phyloP scores from a whole-genome alignment of 2,329 filamentous ascomycete species.

The Elsinoe fawcettii region DNA sequence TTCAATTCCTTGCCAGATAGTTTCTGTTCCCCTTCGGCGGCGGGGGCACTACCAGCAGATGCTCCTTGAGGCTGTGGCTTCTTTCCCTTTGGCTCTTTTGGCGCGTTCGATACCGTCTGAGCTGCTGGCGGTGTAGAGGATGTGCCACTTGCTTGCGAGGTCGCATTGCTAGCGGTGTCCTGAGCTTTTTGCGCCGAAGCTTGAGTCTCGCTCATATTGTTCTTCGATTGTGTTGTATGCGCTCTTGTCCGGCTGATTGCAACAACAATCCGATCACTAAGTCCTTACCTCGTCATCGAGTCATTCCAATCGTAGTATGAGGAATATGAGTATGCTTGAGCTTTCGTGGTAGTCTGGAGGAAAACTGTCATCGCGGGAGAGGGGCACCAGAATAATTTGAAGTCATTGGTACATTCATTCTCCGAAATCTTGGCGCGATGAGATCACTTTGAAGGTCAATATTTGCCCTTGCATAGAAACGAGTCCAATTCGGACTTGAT shows the following conservation, averaged over 20 bases:
- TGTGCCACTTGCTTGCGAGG: not conserved
- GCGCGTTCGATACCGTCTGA: conserved; percentile 8
- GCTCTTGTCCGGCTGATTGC: not conserved
- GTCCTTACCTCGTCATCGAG: not conserved
- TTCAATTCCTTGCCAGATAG: conserved; percentile 73
- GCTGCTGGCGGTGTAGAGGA: not conserved
- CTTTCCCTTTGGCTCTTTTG: conserved; percentile 12
- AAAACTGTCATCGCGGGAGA: not conserved
- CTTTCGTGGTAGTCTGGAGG: not conserved
- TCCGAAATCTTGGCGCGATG: conserved; percentile 1
- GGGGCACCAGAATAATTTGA: not conserved
- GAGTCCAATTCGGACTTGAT: no score
- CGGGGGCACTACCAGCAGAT: conserved; percentile 12
- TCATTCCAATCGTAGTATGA: not conserved
- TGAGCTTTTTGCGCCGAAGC: not conserved
- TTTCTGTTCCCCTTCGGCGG: conserved; percentile 38
- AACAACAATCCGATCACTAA: not conserved
- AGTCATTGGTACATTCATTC: not conserved
- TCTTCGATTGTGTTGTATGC: not conserved
- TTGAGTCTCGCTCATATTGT: conserved; percentile 3
- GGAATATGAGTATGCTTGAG: not conserved
- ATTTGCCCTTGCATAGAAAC: no score
- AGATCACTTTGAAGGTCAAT: no score
- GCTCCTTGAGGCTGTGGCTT: conserved; percentile 11
- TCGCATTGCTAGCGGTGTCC: not conserved